phyloP scores from a whole-genome alignment of 768 basidiomycete species.

The Mycena belliarum region DNA sequence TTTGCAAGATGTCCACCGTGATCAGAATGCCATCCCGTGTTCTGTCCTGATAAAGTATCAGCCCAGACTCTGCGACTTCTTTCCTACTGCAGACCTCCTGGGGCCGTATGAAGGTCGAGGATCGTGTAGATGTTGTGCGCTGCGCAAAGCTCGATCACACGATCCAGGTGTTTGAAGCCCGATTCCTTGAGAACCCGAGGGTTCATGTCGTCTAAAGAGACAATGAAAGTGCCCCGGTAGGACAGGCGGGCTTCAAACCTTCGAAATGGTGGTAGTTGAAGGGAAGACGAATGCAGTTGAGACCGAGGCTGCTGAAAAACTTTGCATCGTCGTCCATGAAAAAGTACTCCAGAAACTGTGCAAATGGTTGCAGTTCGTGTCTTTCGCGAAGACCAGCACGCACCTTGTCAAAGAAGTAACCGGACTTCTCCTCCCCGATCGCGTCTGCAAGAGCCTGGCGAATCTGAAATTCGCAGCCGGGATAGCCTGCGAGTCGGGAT shows the following conservation, averaged over 20 bases:
- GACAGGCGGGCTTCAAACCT: conserved; percentile 31
- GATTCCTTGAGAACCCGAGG: conserved; percentile 72
- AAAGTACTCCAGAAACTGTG: conserved; percentile 83
- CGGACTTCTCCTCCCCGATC: conserved; percentile 66
- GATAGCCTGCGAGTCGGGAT: conserved; percentile 50
- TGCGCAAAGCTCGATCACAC: conserved; percentile 74
- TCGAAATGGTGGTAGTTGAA: conserved; percentile 79
- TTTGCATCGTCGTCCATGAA: conserved; percentile 74
- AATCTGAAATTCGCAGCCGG: conserved; percentile 81
- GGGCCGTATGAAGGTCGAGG: conserved; percentile 78
- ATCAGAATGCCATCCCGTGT: conserved; percentile 75
- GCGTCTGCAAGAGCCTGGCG: conserved; percentile 64
- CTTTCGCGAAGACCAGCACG: background rate
- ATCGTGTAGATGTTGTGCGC: conserved; percentile 78
- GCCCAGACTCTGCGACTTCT: background rate
- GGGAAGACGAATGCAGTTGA: conserved; percentile 78
- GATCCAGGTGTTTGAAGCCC: conserved; percentile 82
- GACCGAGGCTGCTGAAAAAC: conserved; percentile 75
- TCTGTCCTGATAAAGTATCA: conserved; percentile 42
- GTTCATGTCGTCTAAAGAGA: conserved; percentile 62
- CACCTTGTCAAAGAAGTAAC: conserved; percentile 82
- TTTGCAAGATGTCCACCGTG: conserved; percentile 69
- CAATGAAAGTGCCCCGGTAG: background rate
- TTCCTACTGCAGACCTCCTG: conserved; percentile 40
- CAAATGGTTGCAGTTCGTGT: background rate